phyloP scores from a whole-genome alignment of 1,139 yeast genomes.

The Sugiyamaella castrensis region DNA sequence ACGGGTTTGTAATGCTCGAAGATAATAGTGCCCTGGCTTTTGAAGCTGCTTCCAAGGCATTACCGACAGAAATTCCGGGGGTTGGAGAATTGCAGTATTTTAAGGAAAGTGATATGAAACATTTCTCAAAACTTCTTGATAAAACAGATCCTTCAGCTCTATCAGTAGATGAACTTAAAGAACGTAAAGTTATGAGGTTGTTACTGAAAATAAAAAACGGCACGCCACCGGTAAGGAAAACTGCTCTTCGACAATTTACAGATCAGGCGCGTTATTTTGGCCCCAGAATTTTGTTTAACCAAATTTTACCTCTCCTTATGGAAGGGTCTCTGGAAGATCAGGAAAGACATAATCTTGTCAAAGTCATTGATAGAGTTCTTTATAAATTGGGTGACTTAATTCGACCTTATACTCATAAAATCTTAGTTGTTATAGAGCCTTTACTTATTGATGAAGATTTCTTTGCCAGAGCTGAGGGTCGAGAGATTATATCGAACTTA shows the following conservation, averaged over 20 bases:
- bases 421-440: slow-evolving; percentile 74
- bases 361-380: slow-evolving; percentile 67
- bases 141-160: slow-evolving; percentile 38
- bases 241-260: slow-evolving; percentile 65
- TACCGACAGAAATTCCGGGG: slow-evolving; percentile 62
- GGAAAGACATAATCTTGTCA: slow-evolving; percentile 79
- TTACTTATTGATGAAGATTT: slow-evolving; percentile 76
- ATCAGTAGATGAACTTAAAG: slow-evolving; percentile 54
- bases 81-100: slow-evolving; percentile 61
- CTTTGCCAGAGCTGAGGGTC: slow-evolving; percentile 69
- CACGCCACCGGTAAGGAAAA: slow-evolving; percentile 59
- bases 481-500: slow-evolving; percentile 71
- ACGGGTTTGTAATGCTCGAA: slow-evolving; percentile 37
- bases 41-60: slow-evolving; percentile 28
- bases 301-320: slow-evolving; percentile 67
- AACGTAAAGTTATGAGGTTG: slow-evolving; percentile 59
- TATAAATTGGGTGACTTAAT: slow-evolving; percentile 62
- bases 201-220: slow-evolving; percentile 78
- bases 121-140: slow-evolving; percentile 62
- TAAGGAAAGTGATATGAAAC: slow-evolving; percentile 67
- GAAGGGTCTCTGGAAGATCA: slow-evolving; percentile 76
- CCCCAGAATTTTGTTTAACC: slow-evolving; percentile 63
- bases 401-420: slow-evolving; percentile 70
- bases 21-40: slow-evolving; percentile 26
- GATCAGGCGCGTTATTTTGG: slow-evolving; percentile 67